Evolutionary conservation across 2,329 filamentous ascomycete species (phyloP).

Genomic region (Botrytis paeoniae): DNA sequence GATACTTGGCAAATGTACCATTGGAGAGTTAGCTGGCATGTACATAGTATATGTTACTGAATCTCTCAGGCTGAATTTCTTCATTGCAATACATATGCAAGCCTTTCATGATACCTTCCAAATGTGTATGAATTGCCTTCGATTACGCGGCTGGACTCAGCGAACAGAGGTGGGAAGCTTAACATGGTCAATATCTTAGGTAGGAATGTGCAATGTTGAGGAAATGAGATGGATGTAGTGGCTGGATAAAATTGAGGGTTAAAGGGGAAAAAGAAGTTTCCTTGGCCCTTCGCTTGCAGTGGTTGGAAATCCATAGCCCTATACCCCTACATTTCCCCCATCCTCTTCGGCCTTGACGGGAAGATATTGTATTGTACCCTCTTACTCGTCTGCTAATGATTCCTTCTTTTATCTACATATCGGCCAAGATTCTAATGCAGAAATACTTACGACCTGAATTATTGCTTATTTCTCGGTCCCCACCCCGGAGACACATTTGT

Average conservation of each 20-base stretch:
- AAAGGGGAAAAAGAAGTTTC: neutral
- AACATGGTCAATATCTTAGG: neutral
- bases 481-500: neutral
- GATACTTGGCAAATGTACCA: constrained; percentile 6
- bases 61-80: neutral
- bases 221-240: neutral
- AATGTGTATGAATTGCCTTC: neutral
- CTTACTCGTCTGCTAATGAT: neutral
- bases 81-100: constrained; percentile 6
- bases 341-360: neutral
- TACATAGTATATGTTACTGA: neutral
- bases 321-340: neutral
- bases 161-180: neutral
- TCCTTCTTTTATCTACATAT: neutral
- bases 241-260: neutral
- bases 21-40: neutral
- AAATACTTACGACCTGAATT: neutral
- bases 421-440: neutral
- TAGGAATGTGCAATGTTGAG: constrained; percentile 2
- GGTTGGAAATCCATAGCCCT: neutral
- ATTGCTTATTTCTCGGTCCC: neutral
- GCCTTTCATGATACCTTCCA: constrained; percentile 15
- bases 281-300: constrained; percentile 1
- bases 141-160: neutral
- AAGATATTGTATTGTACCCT: neutral